A percentile compares a stretch with the other conserved stretches of the same genome.
Evolutionary conservation across 495 filamentous ascomycete species (phyloP).

Genomic region (Penicillium cinerascens): DNA sequence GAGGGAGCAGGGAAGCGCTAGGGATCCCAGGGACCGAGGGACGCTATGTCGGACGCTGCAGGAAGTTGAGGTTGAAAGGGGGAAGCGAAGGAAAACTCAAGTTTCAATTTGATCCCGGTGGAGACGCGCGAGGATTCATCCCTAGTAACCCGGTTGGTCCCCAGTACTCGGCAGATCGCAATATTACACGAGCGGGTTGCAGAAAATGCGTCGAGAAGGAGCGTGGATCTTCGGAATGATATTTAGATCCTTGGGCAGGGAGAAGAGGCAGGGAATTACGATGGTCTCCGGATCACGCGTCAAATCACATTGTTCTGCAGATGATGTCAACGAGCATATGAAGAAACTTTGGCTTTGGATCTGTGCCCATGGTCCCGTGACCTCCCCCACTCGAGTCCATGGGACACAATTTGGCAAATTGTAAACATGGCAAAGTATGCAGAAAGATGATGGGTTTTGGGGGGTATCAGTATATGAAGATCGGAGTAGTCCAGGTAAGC

Average conservation of each 20-base stretch:
- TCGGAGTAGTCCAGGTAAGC: neutral
- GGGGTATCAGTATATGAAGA: neutral
- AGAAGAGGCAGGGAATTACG: neutral
- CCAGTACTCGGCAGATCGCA: slow-evolving; percentile 8
- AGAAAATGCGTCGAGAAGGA: neutral
- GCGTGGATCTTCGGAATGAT: neutral
- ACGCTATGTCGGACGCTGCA: neutral
- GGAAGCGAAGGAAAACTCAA: neutral
- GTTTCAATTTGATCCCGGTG: neutral
- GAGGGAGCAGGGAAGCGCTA: neutral
- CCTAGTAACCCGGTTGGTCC: neutral
- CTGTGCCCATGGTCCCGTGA: slow-evolving; percentile 17
- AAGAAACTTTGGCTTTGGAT: slow-evolving; percentile 5
- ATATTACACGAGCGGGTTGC: slow-evolving; percentile 2
- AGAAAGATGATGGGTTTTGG: neutral
- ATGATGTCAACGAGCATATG: slow-evolving; percentile 8
- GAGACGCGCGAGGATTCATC: slow-evolving; percentile 1
- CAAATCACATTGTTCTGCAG: neutral
- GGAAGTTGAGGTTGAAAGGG: neutral
- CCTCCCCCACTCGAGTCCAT: slow-evolving; percentile 2
- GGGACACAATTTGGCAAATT: neutral
- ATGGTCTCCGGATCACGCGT: neutral
- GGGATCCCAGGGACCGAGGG: neutral
- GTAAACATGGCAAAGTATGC: neutral
- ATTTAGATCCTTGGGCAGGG: no score